A percentile compares a stretch with the other conserved stretches of the same genome.
phyloP scores from a whole-genome alignment of 1,139 yeast genomes.

The Debaryomyces udenii region DNA sequence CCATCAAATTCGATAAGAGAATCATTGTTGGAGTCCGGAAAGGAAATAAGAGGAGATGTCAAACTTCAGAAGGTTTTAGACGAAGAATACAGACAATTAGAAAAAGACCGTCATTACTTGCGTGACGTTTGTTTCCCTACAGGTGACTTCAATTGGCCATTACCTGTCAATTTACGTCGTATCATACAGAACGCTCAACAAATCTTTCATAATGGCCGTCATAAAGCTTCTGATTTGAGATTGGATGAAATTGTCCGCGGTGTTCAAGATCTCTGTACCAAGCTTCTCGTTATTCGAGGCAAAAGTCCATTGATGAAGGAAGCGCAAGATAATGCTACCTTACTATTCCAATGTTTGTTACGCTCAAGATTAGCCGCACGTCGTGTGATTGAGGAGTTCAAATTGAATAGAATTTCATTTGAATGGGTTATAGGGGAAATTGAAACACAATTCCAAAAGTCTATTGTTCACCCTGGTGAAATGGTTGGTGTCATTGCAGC shows the following conservation, averaged over 20 bases:
- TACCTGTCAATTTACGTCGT: slow-evolving; percentile 97
- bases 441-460: slow-evolving; percentile 89
- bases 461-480: slow-evolving; percentile 97
- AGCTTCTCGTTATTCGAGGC: slow-evolving; percentile 82
- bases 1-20: slow-evolving; percentile 66
- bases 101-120: slow-evolving; percentile 74
- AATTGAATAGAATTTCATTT: slow-evolving; percentile 81
- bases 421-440: slow-evolving; percentile 96
- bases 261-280: slow-evolving; percentile 70
- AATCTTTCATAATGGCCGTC: slow-evolving; percentile 90
- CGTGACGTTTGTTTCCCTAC: slow-evolving; percentile 82
- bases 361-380: slow-evolving; percentile 91
- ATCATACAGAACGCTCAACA: slow-evolving; percentile 96
- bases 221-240: slow-evolving; percentile 87
- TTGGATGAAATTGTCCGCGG: slow-evolving; percentile 77
- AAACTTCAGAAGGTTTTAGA: slow-evolving; percentile 80
- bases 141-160: slow-evolving; percentile 97
- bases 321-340: slow-evolving; percentile 92
- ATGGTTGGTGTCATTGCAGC: slow-evolving; percentile 99
- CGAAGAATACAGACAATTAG: slow-evolving; percentile 78
- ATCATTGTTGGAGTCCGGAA: slow-evolving; percentile 80
- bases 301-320: slow-evolving; percentile 70
- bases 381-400: slow-evolving; percentile 89
- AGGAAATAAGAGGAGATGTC: slow-evolving; percentile 88
- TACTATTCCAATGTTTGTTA: slow-evolving; percentile 85